Evolutionary conservation across 2,329 filamentous ascomycete species (phyloP).

Genomic region (Scedosporium aurantiacum): DNA sequence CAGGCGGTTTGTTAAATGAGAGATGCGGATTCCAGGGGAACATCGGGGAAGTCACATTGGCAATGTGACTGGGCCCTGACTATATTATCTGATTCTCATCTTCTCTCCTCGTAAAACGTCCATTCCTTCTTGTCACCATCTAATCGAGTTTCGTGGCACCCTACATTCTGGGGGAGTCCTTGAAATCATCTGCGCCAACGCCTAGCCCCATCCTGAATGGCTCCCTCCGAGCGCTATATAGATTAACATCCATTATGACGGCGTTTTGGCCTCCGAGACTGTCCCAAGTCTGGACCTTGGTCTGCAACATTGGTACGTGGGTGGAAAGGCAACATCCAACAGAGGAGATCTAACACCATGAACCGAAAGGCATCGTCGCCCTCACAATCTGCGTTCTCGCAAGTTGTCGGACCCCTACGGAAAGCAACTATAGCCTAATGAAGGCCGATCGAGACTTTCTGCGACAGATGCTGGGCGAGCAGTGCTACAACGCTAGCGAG

Average conservation of each 20-base stretch:
- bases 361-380: constrained; percentile 3
- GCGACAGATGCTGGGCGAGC: neutral
- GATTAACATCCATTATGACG: neutral
- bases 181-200: neutral
- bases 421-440: constrained; percentile 5
- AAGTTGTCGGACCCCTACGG: constrained; percentile 1
- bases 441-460: neutral
- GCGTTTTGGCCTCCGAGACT: neutral
- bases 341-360: neutral
- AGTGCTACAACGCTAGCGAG: neutral
- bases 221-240: too few relatives aligned
- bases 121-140: too few relatives aligned
- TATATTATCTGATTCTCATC: too few relatives aligned
- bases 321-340: neutral
- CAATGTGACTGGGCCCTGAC: too few relatives aligned
- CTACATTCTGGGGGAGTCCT: neutral
- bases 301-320: constrained; percentile 3
- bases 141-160: too few relatives aligned
- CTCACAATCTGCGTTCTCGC: constrained; percentile 5
- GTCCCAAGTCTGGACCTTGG: neutral
- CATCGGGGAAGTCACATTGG: too few relatives aligned
- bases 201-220: neutral
- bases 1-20: neutral
- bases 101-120: too few relatives aligned
- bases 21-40: neutral